Evolutionary conservation across 331 rosid species (phyloP).

Genomic region (Rosa hybrid): DNA sequence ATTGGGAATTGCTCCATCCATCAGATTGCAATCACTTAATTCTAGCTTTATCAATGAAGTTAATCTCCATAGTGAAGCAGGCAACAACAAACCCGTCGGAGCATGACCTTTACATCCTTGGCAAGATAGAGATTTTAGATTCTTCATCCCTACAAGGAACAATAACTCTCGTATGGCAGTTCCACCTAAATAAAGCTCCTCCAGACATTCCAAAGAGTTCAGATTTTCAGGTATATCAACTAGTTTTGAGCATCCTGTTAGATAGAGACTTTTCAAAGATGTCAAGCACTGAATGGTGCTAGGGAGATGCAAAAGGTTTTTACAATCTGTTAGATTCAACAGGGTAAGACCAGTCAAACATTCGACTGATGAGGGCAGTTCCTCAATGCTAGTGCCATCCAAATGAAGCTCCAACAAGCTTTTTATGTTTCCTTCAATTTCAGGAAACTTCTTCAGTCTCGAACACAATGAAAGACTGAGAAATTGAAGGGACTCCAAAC

Average conservation of each 20-base stretch:
- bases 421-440: constrained; percentile 2
- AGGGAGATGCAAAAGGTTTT: not conserved
- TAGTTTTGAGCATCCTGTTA: constrained; percentile 19
- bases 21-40: constrained; percentile 13
- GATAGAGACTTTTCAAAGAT: constrained; percentile 4
- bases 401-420: not conserved
- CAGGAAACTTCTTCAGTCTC: constrained; percentile 5
- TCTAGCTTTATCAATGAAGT: not conserved
- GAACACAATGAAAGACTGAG: not conserved
- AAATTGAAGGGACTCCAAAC: not conserved
- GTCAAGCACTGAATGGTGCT: constrained; percentile 4
- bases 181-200: constrained; percentile 7
- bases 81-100: not conserved
- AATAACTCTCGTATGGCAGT: constrained; percentile 7
- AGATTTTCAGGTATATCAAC: not conserved
- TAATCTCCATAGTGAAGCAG: not conserved
- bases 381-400: constrained; percentile 12
- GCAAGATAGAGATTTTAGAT: not conserved
- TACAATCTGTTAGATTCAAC: constrained; percentile 11
- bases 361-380: not conserved
- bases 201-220: not conserved
- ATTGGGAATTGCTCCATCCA: not conserved
- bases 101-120: not conserved
- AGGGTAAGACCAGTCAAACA: not conserved
- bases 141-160: not conserved